Evolutionary conservation across 73 alveolate genomes (phyloP).

Genomic region (Paramecium octaurelia): DNA sequence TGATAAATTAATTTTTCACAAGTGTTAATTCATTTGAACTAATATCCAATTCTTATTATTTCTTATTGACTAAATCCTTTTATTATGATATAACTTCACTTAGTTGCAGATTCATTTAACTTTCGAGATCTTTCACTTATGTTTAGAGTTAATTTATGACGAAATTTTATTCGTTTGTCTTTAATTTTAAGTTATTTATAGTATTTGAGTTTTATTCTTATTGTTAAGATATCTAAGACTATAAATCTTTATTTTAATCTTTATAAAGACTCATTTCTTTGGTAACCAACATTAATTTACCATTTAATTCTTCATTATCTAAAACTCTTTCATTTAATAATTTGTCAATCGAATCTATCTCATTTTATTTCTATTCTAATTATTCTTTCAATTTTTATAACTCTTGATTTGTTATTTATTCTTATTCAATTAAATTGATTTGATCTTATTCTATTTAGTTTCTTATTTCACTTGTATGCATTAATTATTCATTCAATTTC

Average conservation of each 20-base stretch:
- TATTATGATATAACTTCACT: not conserved
- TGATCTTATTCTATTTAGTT: not conserved
- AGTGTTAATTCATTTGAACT: not conserved
- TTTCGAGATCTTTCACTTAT: not conserved
- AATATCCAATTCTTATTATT: not conserved
- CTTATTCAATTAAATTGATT: not conserved
- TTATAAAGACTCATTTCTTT: not conserved
- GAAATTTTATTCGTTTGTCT: not conserved
- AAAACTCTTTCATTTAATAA: not conserved
- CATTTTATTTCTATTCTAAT: not conserved
- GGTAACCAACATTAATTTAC: not conserved
- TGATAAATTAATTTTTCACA: not conserved
- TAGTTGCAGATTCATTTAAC: not conserved
- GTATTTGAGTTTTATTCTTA: not conserved
- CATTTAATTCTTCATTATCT: not conserved
- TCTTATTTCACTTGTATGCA: not conserved
- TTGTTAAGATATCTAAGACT: not conserved
- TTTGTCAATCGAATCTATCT: not conserved
- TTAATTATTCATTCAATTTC: not conserved
- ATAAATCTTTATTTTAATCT: not conserved
- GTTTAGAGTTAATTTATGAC: not conserved
- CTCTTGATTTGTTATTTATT: not conserved
- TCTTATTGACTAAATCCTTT: not conserved
- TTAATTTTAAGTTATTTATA: not conserved
- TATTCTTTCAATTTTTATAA: not conserved